Evolutionary conservation across 2,329 filamentous ascomycete genomes (phyloP).

Genomic region (Elsinoe batatas): DNA sequence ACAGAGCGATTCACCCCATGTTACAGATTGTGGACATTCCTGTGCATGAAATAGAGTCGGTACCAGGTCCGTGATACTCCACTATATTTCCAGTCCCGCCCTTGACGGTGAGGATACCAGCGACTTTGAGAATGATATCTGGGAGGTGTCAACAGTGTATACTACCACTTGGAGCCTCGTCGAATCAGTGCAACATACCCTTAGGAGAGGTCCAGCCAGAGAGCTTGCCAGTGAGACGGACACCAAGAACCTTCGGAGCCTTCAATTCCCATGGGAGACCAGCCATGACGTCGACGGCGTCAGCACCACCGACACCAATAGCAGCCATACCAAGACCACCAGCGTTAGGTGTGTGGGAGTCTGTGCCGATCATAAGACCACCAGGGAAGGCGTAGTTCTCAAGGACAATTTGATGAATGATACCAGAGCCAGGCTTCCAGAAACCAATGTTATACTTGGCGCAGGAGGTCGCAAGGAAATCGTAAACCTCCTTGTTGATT

Average conservation of each 20-base stretch:
- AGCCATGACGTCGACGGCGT: constrained; percentile 92
- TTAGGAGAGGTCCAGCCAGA: constrained; percentile 90
- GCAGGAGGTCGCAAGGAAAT: constrained; percentile 87
- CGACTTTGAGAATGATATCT: constrained; percentile 97
- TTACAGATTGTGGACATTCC: constrained; percentile 77
- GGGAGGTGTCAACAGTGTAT: no score
- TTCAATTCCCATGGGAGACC: constrained; percentile 97
- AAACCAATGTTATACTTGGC: constrained; percentile 99
- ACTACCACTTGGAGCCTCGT: no score
- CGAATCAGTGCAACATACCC: constrained; percentile 56
- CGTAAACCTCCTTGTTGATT: constrained; percentile 99
- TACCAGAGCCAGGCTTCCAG: constrained; percentile 97
- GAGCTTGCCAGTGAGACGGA: constrained; percentile 72
- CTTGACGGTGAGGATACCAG: constrained; percentile 94
- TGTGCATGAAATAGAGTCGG: constrained; percentile 64
- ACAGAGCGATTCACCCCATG: constrained; percentile 32
- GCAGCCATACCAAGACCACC: constrained; percentile 87
- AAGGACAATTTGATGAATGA: constrained; percentile 96
- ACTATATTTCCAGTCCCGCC: constrained; percentile 89
- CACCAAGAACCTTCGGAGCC: constrained; percentile 81
- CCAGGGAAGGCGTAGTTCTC: constrained; percentile 99
- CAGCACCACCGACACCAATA: constrained; percentile 93
- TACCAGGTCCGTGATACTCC: constrained; percentile 68
- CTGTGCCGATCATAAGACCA: constrained; percentile 93
- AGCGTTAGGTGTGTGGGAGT: constrained; percentile 95